Percentiles rank a stretch among this genome's conserved stretches.
phyloP scores from a whole-genome alignment of 805 yeast genomes.

The Nakazawaea molendinolei region DNA sequence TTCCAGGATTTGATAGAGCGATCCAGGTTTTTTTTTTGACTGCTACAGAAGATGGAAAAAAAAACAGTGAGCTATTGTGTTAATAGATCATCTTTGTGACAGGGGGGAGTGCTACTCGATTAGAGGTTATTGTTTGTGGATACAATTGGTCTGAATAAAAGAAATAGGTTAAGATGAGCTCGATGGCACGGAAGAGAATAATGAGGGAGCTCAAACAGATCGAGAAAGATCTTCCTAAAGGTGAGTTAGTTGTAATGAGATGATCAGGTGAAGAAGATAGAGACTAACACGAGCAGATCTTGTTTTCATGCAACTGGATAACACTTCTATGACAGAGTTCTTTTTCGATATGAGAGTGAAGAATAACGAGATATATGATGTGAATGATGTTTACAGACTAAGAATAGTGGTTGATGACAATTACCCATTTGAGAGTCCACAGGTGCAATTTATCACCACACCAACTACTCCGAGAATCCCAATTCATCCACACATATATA shows the following conservation, averaged over 20 bases:
- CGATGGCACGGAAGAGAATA: too few relatives aligned
- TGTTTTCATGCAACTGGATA: slow-evolving; percentile 24
- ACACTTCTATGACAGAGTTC: slow-evolving; percentile 18
- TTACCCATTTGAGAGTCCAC: slow-evolving; percentile 58
- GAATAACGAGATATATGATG: slow-evolving; percentile 30
- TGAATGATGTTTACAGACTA: slow-evolving; percentile 31
- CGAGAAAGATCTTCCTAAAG: slow-evolving; percentile 10
- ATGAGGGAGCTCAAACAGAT: slow-evolving; percentile 19
- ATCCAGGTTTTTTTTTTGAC: slow-evolving; percentile 13
- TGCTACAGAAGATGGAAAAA: too few relatives aligned
- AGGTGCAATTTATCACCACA: slow-evolving; percentile 40
- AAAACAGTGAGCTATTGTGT: too few relatives aligned
- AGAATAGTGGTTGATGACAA: slow-evolving; percentile 33
- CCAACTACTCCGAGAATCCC: slow-evolving; percentile 35
- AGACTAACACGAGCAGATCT: slow-evolving; percentile 18
- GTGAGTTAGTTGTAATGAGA: slow-evolving; percentile 4
- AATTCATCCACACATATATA: slow-evolving; percentile 66
- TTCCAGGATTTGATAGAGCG: slow-evolving; percentile 10
- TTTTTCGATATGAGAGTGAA: slow-evolving; percentile 31
- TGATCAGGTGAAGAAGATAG: background rate
- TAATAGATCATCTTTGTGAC: too few relatives aligned
- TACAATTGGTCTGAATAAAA: slow-evolving; percentile 10
- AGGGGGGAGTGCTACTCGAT: too few relatives aligned
- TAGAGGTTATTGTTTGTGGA: too few relatives aligned
- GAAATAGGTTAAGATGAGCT: too few relatives aligned